Percentiles rank a stretch among this genome's conserved stretches.
Evolutionary conservation across 225 moss, liverwort and hornwort species (phyloP).

Genomic region (Bryoerythrophyllum caledonicum): DNA sequence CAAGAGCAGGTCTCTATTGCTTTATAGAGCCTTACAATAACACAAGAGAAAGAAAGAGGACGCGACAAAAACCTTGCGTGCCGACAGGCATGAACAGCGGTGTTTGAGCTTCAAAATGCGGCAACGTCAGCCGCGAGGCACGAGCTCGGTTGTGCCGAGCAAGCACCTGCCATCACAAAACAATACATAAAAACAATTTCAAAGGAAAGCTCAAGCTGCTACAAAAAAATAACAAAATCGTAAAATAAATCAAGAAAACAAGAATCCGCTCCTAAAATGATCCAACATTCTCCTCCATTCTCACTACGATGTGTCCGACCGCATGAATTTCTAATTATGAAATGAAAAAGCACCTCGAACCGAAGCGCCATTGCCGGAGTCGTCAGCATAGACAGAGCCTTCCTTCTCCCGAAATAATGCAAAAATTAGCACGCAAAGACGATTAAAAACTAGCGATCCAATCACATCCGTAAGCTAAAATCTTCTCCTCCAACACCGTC

Average conservation of each 20-base stretch:
- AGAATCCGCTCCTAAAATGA: neutral
- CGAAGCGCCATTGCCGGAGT: slow-evolving; percentile 63
- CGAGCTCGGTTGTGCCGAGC: slow-evolving; percentile 85
- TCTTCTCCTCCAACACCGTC: neutral
- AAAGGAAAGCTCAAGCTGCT: neutral
- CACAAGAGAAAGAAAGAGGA: neutral
- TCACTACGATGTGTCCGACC: neutral
- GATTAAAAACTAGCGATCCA: neutral
- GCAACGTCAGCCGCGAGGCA: slow-evolving; percentile 82
- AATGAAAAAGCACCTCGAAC: slow-evolving; percentile 48
- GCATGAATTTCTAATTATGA: neutral
- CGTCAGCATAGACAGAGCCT: slow-evolving; percentile 39
- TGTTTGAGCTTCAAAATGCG: slow-evolving; percentile 86
- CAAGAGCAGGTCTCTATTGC: neutral
- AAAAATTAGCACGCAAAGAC: neutral
- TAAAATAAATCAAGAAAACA: neutral
- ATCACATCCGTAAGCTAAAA: neutral
- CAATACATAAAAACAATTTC: slow-evolving; percentile 1
- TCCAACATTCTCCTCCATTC: neutral
- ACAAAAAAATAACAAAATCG: no score
- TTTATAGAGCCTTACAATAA: slow-evolving; percentile 6
- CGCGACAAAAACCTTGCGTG: slow-evolving; percentile 68
- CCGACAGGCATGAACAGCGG: slow-evolving; percentile 98
- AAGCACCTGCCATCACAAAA: slow-evolving; percentile 62
- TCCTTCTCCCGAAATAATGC: neutral